A percentile compares a stretch with the other conserved stretches of the same genome.
These are phyloP conservation scores for Venturia asperata DNA, from an alignment of 2,329 filamentous ascomycete genomes.

Conservation along the genomic window DNA sequence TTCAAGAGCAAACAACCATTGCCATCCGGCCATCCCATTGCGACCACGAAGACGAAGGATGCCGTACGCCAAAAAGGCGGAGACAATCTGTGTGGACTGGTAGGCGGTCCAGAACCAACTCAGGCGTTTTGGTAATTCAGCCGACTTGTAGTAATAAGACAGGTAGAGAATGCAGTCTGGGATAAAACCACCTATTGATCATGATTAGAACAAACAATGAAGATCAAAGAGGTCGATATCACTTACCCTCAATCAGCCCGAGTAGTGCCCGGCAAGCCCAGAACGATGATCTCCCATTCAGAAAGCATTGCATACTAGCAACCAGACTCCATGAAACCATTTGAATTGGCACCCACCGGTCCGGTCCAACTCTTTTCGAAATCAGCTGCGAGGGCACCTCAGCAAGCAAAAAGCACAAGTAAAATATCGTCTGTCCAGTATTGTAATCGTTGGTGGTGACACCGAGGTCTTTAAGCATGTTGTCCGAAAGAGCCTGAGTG, in stretches of 20 bases:
- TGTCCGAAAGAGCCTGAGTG: constrained; percentile 53
- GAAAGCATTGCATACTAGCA: constrained; percentile 27
- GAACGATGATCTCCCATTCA: constrained; percentile 24
- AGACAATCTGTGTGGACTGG: constrained; percentile 27
- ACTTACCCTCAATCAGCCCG: constrained; percentile 23
- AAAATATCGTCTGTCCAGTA: constrained; percentile 23
- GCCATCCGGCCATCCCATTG: constrained; percentile 25
- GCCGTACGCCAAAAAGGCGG: constrained; percentile 27
- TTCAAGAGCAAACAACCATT: constrained; percentile 29
- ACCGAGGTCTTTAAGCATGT: constrained; percentile 49
- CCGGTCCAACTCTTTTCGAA: constrained; percentile 25
- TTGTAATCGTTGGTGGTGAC: constrained; percentile 47
- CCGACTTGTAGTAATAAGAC: constrained; percentile 63
- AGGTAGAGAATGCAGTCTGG: constrained; percentile 56
- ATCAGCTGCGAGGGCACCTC: constrained; percentile 32
- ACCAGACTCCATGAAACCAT: constrained; percentile 28
- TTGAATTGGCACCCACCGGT: constrained; percentile 27
- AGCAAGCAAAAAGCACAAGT: constrained; percentile 24
- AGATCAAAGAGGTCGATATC: background rate
- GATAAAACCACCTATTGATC: constrained; percentile 31
- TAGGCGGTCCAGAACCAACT: constrained; percentile 54
- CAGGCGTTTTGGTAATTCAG: constrained; percentile 57
- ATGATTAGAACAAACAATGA: background rate
- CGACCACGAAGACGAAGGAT: constrained; percentile 27
- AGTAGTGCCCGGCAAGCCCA: constrained; percentile 24